Percentiles rank a stretch among this genome's conserved stretches.
Conservation (phyloP, 495 filamentous ascomycete species). For the Chlorociboria aeruginascens region DNA sequence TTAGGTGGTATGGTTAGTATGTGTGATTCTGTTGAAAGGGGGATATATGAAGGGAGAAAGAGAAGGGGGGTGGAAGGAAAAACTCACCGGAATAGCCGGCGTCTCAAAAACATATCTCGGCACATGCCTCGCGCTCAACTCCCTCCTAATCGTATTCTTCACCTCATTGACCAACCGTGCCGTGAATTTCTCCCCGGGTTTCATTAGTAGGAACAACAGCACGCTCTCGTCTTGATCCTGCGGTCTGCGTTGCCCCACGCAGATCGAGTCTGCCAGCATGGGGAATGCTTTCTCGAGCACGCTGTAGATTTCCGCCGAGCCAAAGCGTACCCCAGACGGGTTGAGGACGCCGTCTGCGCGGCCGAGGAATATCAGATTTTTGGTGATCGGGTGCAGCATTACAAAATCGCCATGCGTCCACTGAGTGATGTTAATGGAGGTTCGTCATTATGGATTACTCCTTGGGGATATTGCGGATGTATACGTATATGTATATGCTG, state of each 20-base stretch:
- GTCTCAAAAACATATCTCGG: conserved; percentile 72
- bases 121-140: conserved; percentile 58
- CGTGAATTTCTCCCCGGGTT: conserved; percentile 42
- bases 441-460: no score
- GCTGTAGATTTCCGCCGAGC: conserved; percentile 69
- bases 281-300: conserved; percentile 56
- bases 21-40: background rate
- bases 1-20: no score
- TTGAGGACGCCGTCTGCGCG: conserved; percentile 87
- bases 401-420: conserved; percentile 81
- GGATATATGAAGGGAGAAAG: background rate
- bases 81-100: conserved; percentile 65
- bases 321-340: conserved; percentile 77
- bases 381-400: conserved; percentile 53
- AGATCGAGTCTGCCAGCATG: conserved; percentile 52
- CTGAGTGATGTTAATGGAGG: no score
- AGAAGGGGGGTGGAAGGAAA: background rate
- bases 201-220: conserved; percentile 65
- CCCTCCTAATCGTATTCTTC: conserved; percentile 47
- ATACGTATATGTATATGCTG: no score
- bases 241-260: conserved; percentile 61
- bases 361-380: conserved; percentile 56
- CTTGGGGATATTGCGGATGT: no score
- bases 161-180: conserved; percentile 44
- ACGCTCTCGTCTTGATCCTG: conserved; percentile 62